These are phyloP conservation scores for Cladosporium halotolerans DNA, from an alignment of 2,329 filamentous ascomycete species.

Conservation along the genomic window DNA sequence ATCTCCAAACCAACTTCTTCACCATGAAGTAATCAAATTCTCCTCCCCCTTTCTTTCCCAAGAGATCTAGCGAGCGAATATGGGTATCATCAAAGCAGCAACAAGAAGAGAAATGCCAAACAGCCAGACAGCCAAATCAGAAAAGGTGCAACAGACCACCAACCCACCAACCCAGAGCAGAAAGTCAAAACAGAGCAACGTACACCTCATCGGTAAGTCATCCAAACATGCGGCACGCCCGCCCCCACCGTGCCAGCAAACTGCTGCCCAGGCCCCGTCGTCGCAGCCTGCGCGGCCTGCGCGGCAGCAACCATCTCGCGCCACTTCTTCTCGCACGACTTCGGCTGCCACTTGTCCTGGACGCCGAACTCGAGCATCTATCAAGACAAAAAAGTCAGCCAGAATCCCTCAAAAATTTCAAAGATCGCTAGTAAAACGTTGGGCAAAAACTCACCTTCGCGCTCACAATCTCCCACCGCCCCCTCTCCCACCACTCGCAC, in stretches of 20 bases:
- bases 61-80: constrained; percentile 15
- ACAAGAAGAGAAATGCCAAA: not conserved
- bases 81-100: constrained; percentile 18
- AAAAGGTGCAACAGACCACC: not conserved
- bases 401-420: not conserved
- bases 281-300: constrained; percentile 18
- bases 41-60: no score
- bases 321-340: constrained; percentile 47
- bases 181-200: no score
- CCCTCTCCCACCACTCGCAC: constrained; percentile 48
- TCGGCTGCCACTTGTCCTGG: constrained; percentile 46
- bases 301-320: constrained; percentile 34
- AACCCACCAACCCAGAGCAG: no score
- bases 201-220: constrained; percentile 14
- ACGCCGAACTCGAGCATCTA: constrained; percentile 49
- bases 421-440: no score
- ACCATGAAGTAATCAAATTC: no score
- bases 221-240: constrained; percentile 20
- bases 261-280: constrained; percentile 15
- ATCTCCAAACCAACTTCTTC: not conserved
- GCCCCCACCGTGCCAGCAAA: constrained; percentile 26
- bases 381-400: constrained; percentile 19
- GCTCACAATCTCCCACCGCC: constrained; percentile 49
- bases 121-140: not conserved
- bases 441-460: constrained; percentile 37